Evolutionary conservation across 768 basidiomycete genomes (phyloP).

Genomic region (Xanthoconium stramineum): DNA sequence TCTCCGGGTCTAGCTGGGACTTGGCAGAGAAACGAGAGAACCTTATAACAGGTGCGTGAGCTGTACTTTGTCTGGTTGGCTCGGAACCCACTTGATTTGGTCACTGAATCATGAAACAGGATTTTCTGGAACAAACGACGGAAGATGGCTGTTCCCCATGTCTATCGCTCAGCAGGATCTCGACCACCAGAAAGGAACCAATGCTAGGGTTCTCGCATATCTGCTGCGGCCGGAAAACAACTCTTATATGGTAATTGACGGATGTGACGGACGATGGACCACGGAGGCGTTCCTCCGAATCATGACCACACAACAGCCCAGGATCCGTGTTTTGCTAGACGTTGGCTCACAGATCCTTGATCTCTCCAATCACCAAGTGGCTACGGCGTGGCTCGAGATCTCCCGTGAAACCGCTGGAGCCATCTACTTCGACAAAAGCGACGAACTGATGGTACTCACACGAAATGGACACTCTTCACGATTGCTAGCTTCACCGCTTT

Average conservation of each 20-base stretch:
- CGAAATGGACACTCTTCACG: too few species aligned
- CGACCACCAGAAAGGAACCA: not conserved
- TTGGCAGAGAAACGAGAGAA: too few species aligned
- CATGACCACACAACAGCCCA: not conserved
- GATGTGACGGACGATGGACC: not conserved
- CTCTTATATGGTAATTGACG: not conserved
- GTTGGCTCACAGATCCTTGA: not conserved
- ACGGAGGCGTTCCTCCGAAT: not conserved
- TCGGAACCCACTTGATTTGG: not conserved
- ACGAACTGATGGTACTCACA: too few species aligned
- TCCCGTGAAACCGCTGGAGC: not conserved
- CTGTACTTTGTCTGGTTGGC: too few species aligned
- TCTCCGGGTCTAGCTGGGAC: too few species aligned
- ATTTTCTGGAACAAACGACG: not conserved
- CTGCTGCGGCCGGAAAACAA: not conserved
- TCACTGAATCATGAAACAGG: not conserved
- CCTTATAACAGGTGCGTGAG: too few species aligned
- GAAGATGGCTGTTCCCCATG: not conserved
- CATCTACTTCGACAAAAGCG: not conserved
- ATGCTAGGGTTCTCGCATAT: not conserved
- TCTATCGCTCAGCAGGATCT: not conserved
- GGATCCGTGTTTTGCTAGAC: not conserved
- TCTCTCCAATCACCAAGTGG: not conserved
- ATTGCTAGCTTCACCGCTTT: too few species aligned
- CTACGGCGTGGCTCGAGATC: not conserved